A percentile compares a stretch with the other conserved stretches of the same genome.
Evolutionary conservation across 2,329 filamentous ascomycete species (phyloP).

Genomic region (Colletotrichum sp.): DNA sequence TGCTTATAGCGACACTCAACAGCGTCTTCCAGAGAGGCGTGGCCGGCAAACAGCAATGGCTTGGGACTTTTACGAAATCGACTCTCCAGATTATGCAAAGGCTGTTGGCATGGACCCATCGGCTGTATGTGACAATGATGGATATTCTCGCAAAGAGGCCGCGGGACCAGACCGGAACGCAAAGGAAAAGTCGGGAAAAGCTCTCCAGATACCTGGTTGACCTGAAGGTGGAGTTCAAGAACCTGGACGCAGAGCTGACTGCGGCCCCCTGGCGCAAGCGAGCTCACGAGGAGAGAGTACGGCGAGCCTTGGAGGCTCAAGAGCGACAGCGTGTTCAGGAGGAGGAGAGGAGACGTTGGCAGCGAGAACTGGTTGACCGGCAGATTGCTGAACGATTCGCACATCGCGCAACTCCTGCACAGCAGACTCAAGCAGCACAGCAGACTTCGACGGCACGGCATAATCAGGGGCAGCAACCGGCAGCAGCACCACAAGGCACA

Average conservation of each 20-base stretch:
- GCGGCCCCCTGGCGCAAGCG: not conserved
- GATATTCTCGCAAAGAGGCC: not conserved
- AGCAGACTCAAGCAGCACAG: not conserved
- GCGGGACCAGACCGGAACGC: not conserved
- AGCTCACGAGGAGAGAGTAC: not conserved
- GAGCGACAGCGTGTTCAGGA: not conserved
- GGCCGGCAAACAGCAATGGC: not conserved
- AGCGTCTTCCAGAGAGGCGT: slow-evolving; percentile 1
- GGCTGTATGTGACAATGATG: not conserved
- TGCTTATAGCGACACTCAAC: not conserved
- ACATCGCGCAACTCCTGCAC: not conserved
- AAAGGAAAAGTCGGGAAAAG: not conserved
- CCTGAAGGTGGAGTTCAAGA: not conserved
- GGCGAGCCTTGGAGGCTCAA: not conserved
- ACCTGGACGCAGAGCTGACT: not conserved
- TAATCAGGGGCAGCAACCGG: not conserved
- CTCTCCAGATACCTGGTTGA: not conserved
- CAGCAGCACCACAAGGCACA: not conserved
- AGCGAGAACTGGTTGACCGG: slow-evolving; percentile 6
- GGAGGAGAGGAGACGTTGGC: not conserved
- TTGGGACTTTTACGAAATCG: slow-evolving; percentile 2
- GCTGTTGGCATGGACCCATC: not conserved
- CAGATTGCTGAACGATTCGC: not conserved
- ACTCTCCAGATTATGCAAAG: slow-evolving; percentile 13
- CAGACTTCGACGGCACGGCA: not conserved